Conservation (phyloP, 306 rosid genomes). For the Vicia villosa region DNA sequence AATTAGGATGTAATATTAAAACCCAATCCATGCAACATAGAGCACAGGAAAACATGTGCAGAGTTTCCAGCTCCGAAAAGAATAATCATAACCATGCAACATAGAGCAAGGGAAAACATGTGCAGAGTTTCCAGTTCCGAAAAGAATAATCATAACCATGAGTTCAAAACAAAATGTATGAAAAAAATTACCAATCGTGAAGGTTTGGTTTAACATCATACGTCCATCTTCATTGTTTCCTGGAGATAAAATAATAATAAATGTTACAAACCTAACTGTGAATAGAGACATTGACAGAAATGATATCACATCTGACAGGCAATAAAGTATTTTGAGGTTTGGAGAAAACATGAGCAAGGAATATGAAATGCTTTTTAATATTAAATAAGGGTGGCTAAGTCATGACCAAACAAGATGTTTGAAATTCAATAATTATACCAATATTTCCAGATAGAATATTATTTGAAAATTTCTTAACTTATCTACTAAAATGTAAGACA, state of each 20-base stretch:
- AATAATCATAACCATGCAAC: conserved; percentile 23
- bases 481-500: too few species aligned
- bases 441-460: conserved; percentile 28
- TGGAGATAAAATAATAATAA: conserved; percentile 37
- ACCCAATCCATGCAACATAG: conserved; percentile 10
- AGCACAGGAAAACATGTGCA: conserved; percentile 20
- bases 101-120: conserved; percentile 16
- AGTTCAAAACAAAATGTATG: conserved; percentile 12
- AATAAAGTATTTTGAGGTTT: conserved; percentile 13
- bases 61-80: conserved; percentile 24
- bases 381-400: background rate
- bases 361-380: background rate
- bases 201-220: conserved; percentile 89
- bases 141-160: conserved; percentile 26
- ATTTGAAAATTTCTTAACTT: too few species aligned
- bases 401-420: background rate
- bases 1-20: background rate
- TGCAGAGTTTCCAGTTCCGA: conserved; percentile 20
- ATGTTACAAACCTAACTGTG: conserved; percentile 26
- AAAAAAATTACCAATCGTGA: conserved; percentile 79
- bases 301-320: conserved; percentile 19
- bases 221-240: conserved; percentile 87
- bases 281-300: conserved; percentile 23
- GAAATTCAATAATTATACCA: conserved; percentile 25
- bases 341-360: conserved; percentile 9